Base-by-base conservation (phyloP, 176 grass and related monocot genomes). In the Oryza nivara region DNA sequence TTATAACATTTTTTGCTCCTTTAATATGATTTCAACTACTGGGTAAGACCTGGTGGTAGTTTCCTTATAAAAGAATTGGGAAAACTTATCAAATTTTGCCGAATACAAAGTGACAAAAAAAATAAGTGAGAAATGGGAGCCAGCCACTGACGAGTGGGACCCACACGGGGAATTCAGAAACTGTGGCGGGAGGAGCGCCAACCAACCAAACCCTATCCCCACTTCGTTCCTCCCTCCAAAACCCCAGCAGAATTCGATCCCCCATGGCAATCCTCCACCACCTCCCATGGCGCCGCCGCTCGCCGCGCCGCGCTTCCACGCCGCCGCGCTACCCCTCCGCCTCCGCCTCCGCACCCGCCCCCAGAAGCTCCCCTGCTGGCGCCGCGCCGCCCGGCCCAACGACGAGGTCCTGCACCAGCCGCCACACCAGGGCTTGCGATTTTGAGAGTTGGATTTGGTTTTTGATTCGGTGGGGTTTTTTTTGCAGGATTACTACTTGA, bases 151-250 rank as follows among this genome's bases (percentile, higher is more conserved):
- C 9, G 52, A 9, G 35, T 9, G 54, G 44, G 74, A 3, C 38
- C 60, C 14, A 58, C 8, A 76, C 11, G 25, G 32, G 58, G 58
- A 79, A 13, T 76, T 91, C 72, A 9, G 79, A 86, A 86, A 72
- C 74, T 80, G 79, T 70, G 80, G 84, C 86, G 72, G 78, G 81
- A 85, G 84, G 41, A 89, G 84, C 88, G 77, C 64, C 87, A 91
- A 49, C 88, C 68, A 93, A 82, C 61, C 68, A 95, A 95, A 92
- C 73, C 92, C 95, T 97, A 93, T 97, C 90, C 78, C 68, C 16
- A 8, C 51, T 19, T 74, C 70, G 49, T 6, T 23, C 76, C 54
- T 1, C 66, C 58, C 82, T 82, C 44, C 92, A 89, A 89, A 91
- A 87, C 84, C 65, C 44, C 71, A 43, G 35, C 76, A 48, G 69